Base-by-base conservation (phyloP, 768 basidiomycete species). In the Russula sp. region DNA sequence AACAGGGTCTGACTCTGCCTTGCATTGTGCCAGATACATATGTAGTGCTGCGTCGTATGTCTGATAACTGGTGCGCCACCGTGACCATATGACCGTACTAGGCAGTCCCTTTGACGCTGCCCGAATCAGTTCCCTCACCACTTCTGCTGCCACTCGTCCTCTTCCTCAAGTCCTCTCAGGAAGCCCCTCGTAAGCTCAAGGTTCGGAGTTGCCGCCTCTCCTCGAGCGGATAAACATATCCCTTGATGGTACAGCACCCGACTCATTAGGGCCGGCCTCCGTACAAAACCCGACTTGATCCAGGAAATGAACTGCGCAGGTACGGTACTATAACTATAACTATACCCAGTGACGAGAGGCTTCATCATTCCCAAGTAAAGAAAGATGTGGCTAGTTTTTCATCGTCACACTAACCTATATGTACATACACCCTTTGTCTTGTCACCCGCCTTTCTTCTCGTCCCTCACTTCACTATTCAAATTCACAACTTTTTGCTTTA, bases 51-150 rank as follows among this genome's bases (percentile, higher is more conserved):
- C 38, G 38, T 40, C 38, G 38, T 40, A 16, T 3, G 38, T 38
- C 38, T 38, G 38, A 0, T 38, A n/a, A 46, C 44, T 5, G 44
- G 20, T 44, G 57, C 57, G 57, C 57, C n/a, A n/a, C n/a, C n/a
- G n/a, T n/a, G 44, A 49, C 57, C 13, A 24, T 24, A 30, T 46
- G n/a, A 13, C 57, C 46, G 32, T 36, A 59, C 2, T 2, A 34
- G 46, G 57, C 14, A 49, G 18, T 59, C 42, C 57, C 57, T 59
- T 59, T 59, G 46, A 59, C 30, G 13, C 20, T 59, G 30, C 57
- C 46, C 14, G 10, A 57, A 57, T 49, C n/a, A 36, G 57, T 2
- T 7, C 26, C 16, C 55, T 34, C 53, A 6, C 48, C 24, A 24
- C 26, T 28, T 22, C 22, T 22, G n/a, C 44, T 18, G 9, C 18